These are phyloP conservation scores for Megacollybia marginata DNA, from an alignment of 768 basidiomycete genomes.

Conservation along the genomic window DNA sequence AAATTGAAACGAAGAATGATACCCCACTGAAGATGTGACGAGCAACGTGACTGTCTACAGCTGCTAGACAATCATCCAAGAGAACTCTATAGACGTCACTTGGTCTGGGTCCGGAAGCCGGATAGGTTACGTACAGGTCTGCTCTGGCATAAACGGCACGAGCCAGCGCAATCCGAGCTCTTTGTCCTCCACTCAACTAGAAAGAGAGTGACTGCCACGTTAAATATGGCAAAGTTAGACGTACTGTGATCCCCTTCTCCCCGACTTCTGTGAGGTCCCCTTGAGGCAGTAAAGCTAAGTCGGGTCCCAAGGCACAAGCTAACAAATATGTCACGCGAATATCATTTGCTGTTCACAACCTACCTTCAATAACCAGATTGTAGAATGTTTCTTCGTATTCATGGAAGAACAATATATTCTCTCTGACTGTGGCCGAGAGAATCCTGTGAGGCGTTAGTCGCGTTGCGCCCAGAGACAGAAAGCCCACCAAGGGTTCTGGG, in stretches of 20 bases:
- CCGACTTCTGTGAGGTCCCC: constrained; percentile 85
- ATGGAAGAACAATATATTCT: constrained; percentile 91
- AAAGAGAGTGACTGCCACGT: constrained; percentile 1
- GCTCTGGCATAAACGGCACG: constrained; percentile 88
- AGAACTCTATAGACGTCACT: constrained; percentile 42
- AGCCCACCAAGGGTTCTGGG: constrained; percentile 77
- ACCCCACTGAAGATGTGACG: constrained; percentile 72
- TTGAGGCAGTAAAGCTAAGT: constrained; percentile 69
- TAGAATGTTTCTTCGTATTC: constrained; percentile 84
- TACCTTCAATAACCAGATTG: constrained; percentile 73
- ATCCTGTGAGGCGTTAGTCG: constrained; percentile 42
- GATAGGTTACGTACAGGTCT: constrained; percentile 53
- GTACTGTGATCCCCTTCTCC: constrained; percentile 72
- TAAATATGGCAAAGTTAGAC: constrained; percentile 10
- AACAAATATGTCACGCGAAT: background rate
- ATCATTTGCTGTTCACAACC: background rate
- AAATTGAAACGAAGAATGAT: background rate
- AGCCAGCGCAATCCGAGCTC: constrained; percentile 78
- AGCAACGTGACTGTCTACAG: constrained; percentile 82
- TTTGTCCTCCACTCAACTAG: constrained; percentile 77
- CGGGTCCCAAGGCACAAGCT: constrained; percentile 83
- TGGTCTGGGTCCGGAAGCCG: background rate
- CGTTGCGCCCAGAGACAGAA: background rate
- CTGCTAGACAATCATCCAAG: constrained; percentile 86
- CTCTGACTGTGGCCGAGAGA: constrained; percentile 76